phyloP scores from a whole-genome alignment of 2,329 filamentous ascomycete genomes.

The Blumeriella jaapii region DNA sequence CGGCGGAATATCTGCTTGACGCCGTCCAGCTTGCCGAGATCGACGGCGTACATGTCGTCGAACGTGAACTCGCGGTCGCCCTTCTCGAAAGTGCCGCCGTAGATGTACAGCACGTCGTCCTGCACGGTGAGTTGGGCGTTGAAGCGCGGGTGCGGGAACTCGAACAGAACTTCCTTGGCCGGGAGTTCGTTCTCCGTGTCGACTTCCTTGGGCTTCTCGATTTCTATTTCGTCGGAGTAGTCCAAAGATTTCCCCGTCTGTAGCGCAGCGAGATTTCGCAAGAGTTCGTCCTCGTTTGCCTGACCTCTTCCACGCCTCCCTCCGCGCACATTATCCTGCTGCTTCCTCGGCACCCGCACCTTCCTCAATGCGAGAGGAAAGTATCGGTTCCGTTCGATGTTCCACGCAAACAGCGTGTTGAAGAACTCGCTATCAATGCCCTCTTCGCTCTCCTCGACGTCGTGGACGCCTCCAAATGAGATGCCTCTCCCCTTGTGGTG shows the following conservation, averaged over 20 bases:
- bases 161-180: slow-evolving; percentile 56
- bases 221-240: slow-evolving; percentile 36
- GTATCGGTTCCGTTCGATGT: slow-evolving; percentile 88
- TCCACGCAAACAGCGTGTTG: slow-evolving; percentile 84
- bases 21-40: slow-evolving; percentile 89
- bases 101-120: slow-evolving; percentile 86
- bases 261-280: slow-evolving; percentile 76
- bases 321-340: slow-evolving; percentile 42
- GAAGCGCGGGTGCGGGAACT: slow-evolving; percentile 83
- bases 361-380: slow-evolving; percentile 73
- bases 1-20: slow-evolving; percentile 84
- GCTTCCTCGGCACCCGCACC: slow-evolving; percentile 55
- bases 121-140: slow-evolving; percentile 86
- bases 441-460: slow-evolving; percentile 83
- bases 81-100: slow-evolving; percentile 90
- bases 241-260: slow-evolving; percentile 61
- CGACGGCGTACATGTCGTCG: slow-evolving; percentile 85
- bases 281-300: slow-evolving; percentile 82
- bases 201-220: slow-evolving; percentile 38
- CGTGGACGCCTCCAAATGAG: slow-evolving; percentile 87
- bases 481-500: slow-evolving; percentile 90
- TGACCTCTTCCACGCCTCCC: slow-evolving; percentile 63
- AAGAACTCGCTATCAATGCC: slow-evolving; percentile 97
- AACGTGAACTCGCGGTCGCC: slow-evolving; percentile 92
- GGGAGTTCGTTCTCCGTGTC: slow-evolving; percentile 45